Percentiles rank a stretch among this genome's conserved stretches.
Evolutionary conservation across 78 protist genomes (phyloP).

Genomic region (Dictyostelium capitatum): DNA sequence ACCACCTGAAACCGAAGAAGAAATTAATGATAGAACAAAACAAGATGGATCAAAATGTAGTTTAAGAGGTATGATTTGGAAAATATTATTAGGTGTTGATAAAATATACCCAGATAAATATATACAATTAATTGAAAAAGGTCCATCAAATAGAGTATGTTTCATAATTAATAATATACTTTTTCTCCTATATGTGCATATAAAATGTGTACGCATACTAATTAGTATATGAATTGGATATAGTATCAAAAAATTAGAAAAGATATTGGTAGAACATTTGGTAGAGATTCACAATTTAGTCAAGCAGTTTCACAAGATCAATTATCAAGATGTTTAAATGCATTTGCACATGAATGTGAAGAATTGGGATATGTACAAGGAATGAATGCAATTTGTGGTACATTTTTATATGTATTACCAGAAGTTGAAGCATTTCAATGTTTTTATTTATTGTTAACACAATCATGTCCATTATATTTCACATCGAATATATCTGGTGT

Average conservation of each 20-base stretch:
- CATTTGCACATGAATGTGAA: constrained; percentile 30
- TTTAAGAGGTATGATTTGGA: constrained; percentile 73
- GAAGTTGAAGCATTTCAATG: constrained; percentile 89
- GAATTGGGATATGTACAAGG: constrained; percentile 89
- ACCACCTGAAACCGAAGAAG: constrained; percentile 60
- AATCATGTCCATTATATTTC: constrained; percentile 75
- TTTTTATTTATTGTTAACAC: constrained; percentile 36
- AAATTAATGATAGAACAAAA: constrained; percentile 30
- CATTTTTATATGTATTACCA: constrained; percentile 90
- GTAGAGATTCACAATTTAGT: constrained; percentile 42
- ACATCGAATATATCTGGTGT: constrained; percentile 80
- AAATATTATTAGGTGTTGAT: constrained; percentile 55
- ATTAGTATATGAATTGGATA: neutral
- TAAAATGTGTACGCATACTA: neutral
- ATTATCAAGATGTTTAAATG: constrained; percentile 67
- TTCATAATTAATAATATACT: neutral
- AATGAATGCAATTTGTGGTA: constrained; percentile 90
- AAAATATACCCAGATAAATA: constrained; percentile 31
- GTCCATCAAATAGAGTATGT: constrained; percentile 47
- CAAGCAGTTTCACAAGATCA: constrained; percentile 65
- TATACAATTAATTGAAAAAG: constrained; percentile 30
- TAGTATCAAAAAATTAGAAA: constrained; percentile 67
- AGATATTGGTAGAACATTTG: constrained; percentile 70
- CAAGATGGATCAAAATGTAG: constrained; percentile 25
- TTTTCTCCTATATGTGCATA: neutral